These are phyloP conservation scores for Heritiera littoralis DNA, from an alignment of 345 rosid species.

Conservation along the genomic window DNA sequence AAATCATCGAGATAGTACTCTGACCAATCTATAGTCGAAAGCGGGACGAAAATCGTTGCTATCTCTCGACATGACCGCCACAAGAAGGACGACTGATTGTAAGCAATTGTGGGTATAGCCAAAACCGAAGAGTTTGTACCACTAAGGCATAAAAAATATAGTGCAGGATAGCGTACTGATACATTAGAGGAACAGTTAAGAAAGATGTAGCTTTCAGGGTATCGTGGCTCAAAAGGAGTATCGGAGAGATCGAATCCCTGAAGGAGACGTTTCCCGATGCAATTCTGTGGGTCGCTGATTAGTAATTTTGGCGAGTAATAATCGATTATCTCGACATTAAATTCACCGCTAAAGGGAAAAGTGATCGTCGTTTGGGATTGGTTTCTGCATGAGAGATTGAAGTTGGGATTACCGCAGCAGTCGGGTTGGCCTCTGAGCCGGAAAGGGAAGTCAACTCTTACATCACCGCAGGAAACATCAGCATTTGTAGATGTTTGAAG, in stretches of 20 bases:
- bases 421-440: neutral
- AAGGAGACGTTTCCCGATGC: conserved; percentile 32
- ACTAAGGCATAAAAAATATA: conserved; percentile 27
- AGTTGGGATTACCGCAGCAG: conserved; percentile 18
- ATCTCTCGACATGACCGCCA: neutral
- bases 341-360: conserved; percentile 12
- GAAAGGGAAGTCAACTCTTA: neutral
- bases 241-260: neutral
- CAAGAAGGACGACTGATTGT: neutral
- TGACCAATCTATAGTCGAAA: neutral
- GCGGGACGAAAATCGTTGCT: conserved; percentile 10
- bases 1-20: neutral
- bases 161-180: neutral
- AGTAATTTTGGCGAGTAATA: neutral
- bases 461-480: neutral
- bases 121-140: conserved; percentile 12
- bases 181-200: conserved; percentile 31
- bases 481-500: neutral
- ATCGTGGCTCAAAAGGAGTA: conserved; percentile 15
- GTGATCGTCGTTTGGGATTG: conserved; percentile 2
- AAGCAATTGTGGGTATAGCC: conserved; percentile 4
- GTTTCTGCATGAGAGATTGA: conserved; percentile 21
- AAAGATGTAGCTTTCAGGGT: conserved; percentile 24
- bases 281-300: conserved; percentile 19
- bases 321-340: neutral